phyloP scores from a whole-genome alignment of 768 basidiomycete genomes.

The Mrakia blollopis region DNA sequence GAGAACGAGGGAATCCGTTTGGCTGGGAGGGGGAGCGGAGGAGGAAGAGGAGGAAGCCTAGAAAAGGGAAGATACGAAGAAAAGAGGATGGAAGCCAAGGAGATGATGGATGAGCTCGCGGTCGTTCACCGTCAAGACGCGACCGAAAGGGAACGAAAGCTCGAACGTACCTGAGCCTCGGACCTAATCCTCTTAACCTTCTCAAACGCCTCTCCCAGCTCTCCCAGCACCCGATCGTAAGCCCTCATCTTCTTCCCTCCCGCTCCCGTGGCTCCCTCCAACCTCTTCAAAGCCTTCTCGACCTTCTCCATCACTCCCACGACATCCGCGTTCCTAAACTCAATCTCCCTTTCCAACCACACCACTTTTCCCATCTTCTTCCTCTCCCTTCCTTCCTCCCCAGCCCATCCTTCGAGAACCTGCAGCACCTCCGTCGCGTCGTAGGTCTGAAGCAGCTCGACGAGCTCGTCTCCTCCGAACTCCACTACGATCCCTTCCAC shows the following conservation, averaged over 20 bases:
- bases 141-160: background rate
- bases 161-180: slow-evolving; percentile 53
- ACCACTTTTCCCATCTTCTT: slow-evolving; percentile 58
- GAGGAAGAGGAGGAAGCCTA: slow-evolving; percentile 31
- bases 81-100: background rate
- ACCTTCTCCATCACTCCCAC: slow-evolving; percentile 80
- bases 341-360: slow-evolving; percentile 80
- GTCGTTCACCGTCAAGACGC: too few species aligned
- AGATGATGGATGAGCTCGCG: too few species aligned
- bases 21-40: slow-evolving; percentile 5
- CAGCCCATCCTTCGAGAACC: slow-evolving; percentile 38
- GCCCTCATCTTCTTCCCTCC: slow-evolving; percentile 70
- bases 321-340: slow-evolving; percentile 82
- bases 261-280: slow-evolving; percentile 46
- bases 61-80: background rate
- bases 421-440: background rate
- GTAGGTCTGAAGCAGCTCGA: slow-evolving; percentile 45
- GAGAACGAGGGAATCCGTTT: slow-evolving; percentile 61
- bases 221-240: slow-evolving; percentile 76
- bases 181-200: slow-evolving; percentile 67
- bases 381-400: slow-evolving; percentile 45
- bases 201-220: slow-evolving; percentile 83
- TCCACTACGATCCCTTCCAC: slow-evolving; percentile 42
- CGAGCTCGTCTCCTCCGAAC: slow-evolving; percentile 45
- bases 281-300: slow-evolving; percentile 64